These are phyloP conservation scores for Aethionema arabicum DNA, from an alignment of 345 rosid species.

Conservation along the genomic window DNA sequence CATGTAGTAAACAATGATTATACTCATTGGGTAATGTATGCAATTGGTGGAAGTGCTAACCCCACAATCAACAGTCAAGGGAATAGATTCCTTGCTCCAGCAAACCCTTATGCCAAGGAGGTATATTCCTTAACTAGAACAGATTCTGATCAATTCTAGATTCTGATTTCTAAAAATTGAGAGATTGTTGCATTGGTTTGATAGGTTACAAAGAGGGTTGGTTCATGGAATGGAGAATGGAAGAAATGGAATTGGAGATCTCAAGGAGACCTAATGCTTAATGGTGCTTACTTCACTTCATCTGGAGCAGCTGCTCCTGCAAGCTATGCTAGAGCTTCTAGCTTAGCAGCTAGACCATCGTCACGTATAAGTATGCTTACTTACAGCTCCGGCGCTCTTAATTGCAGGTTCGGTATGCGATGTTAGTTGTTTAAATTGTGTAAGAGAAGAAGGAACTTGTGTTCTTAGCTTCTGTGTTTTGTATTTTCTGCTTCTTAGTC, in stretches of 20 bases:
- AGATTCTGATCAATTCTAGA: not conserved
- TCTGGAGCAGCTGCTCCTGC: slow-evolving; percentile 51
- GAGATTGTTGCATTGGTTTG: not conserved
- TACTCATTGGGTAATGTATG: slow-evolving; percentile 98
- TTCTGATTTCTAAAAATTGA: not conserved
- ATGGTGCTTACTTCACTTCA: slow-evolving; percentile 58
- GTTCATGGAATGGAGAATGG: slow-evolving; percentile 33
- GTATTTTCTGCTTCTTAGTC: slow-evolving; percentile 1
- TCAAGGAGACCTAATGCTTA: slow-evolving; percentile 49
- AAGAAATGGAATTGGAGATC: slow-evolving; percentile 71
- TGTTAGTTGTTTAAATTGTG: slow-evolving; percentile 41
- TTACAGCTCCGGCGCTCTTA: slow-evolving; percentile 50
- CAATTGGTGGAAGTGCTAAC: slow-evolving; percentile 95
- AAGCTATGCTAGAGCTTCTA: slow-evolving; percentile 63
- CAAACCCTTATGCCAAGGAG: slow-evolving; percentile 67
- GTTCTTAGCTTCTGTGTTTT: slow-evolving; percentile 19
- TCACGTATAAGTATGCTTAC: slow-evolving; percentile 51
- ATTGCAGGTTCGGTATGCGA: slow-evolving; percentile 47
- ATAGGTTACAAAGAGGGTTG: slow-evolving; percentile 61
- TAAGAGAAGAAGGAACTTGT: slow-evolving; percentile 27
- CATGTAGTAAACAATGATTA: slow-evolving; percentile 98
- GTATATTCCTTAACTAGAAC: slow-evolving; percentile 33
- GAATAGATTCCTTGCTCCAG: slow-evolving; percentile 87
- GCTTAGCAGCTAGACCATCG: slow-evolving; percentile 57
- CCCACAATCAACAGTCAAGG: slow-evolving; percentile 99